Evolutionary conservation across 495 filamentous ascomycete species (phyloP), one percentile per base, ranked within the genome.

Genomic region (Thozetella sp.): DNA sequence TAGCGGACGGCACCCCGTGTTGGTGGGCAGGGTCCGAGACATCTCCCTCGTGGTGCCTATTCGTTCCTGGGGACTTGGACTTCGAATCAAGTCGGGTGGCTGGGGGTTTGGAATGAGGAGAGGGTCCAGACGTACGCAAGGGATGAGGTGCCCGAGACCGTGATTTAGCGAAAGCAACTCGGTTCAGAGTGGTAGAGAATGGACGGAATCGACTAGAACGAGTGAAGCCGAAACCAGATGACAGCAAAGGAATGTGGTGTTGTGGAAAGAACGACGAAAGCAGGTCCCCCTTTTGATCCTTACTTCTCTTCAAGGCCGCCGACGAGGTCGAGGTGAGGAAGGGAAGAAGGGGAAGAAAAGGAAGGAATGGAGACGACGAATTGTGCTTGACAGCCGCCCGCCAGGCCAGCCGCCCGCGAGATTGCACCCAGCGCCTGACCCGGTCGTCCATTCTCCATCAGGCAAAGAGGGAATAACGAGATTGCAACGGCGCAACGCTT

Each of bases 221-320:
- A 93, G 84, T 92, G 91, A 93, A 93, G 90, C 87, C 84, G 88
- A 83, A 57, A 69, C 74, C 66, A 63, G 61, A 69, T 60, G 70
- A 69, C 37, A 20, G 46, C 17, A 27, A 57, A 61, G 52, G 52
- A 55, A 46, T 51, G 60, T 48, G 9, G 43, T 48, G 9, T 48
- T 19, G 50, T 25, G 51, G 63, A 72, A 69, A 56, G 66, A 67
- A 56, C 55, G 65, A 67, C 57, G 51, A 53, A 46, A 54, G 43
- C 34, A 60, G 34, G 51, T 34, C 61, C 53, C 66, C 66, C 52
- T 45, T n/a, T 51, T 30, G 62, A 40, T 55, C 51, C 20, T 57
- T 61, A 63, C 61, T 48, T 48, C n/a, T 19, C 6, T 48, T 4
- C 10, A 48, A 11, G 43, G 43, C 43, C 43, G 68, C 61, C 67